Evolutionary conservation across 768 basidiomycete species (phyloP).

Genomic region (Mycena metata): DNA sequence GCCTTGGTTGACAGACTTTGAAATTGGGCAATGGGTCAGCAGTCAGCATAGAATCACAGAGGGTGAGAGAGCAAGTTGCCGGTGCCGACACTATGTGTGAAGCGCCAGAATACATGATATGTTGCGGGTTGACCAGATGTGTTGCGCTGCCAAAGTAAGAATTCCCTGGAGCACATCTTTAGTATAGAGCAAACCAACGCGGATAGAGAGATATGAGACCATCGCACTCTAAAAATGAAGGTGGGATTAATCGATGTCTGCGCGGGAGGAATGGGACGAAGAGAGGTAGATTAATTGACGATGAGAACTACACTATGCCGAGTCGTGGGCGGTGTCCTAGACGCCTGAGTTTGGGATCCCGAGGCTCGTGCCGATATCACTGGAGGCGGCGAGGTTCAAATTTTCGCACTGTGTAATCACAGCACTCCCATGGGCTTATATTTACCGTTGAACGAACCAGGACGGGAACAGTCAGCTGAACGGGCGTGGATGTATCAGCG

Average conservation of each 20-base stretch:
- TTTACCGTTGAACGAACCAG: conserved; percentile 15
- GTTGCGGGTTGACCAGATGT: too few species aligned
- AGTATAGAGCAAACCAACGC: too few species aligned
- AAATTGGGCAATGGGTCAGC: too few species aligned
- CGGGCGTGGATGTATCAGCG: conserved; percentile 16
- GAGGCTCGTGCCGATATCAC: conserved; percentile 1
- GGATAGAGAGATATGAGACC: background rate
- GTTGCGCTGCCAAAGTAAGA: too few species aligned
- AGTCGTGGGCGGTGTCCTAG: background rate
- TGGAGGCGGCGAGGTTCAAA: conserved; percentile 2
- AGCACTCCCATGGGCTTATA: conserved; percentile 20
- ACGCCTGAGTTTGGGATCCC: background rate
- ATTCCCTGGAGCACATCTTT: too few species aligned
- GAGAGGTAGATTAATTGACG: conserved; percentile 18
- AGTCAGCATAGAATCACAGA: too few species aligned
- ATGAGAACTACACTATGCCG: background rate
- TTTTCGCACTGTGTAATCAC: conserved; percentile 22
- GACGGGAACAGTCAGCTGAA: conserved; percentile 20
- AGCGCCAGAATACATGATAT: too few species aligned
- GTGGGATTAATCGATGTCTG: background rate
- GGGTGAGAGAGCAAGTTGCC: too few species aligned
- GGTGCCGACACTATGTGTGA: too few species aligned
- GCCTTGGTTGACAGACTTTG: too few species aligned
- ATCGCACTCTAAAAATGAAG: background rate
- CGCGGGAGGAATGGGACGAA: conserved; percentile 1